Evolutionary conservation across 2,329 filamentous ascomycete species (phyloP).

Genomic region (Colletotrichum karsti): DNA sequence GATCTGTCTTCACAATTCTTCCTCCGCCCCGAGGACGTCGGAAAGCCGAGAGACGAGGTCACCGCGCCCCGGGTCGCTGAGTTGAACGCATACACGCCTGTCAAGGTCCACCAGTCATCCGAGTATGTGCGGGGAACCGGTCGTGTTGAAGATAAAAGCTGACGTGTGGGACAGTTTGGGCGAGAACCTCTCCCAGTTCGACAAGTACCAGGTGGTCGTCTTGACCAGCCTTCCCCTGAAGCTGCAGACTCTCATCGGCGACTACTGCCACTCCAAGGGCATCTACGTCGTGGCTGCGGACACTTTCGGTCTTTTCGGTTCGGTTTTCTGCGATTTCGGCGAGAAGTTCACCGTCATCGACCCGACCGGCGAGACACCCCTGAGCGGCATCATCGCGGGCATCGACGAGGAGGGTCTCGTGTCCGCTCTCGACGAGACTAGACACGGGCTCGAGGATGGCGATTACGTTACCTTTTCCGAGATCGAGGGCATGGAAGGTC

Average conservation of each 20-base stretch:
- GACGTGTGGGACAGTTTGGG: constrained; percentile 63
- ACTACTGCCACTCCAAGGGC: constrained; percentile 93
- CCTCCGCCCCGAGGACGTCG: constrained; percentile 85
- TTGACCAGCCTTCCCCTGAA: constrained; percentile 85
- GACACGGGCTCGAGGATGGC: constrained; percentile 94
- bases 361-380: constrained; percentile 86
- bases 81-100: constrained; percentile 95
- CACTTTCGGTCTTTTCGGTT: constrained; percentile 93
- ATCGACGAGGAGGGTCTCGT: constrained; percentile 92
- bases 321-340: constrained; percentile 97
- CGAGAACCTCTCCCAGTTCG: constrained; percentile 81
- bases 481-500: constrained; percentile 86
- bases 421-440: constrained; percentile 91
- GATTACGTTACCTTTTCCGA: constrained; percentile 97
- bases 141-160: background rate
- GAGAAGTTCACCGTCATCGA: constrained; percentile 92
- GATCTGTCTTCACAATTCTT: constrained; percentile 99
- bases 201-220: constrained; percentile 92
- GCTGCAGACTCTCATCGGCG: constrained; percentile 83
- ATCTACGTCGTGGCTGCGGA: constrained; percentile 91
- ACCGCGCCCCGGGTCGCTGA: constrained; percentile 92
- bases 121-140: constrained; percentile 48
- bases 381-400: constrained; percentile 87
- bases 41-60: constrained; percentile 87
- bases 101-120: constrained; percentile 75